Conservation (phyloP, 139 green algal genomes). For the Haematococcus sp. region DNA sequence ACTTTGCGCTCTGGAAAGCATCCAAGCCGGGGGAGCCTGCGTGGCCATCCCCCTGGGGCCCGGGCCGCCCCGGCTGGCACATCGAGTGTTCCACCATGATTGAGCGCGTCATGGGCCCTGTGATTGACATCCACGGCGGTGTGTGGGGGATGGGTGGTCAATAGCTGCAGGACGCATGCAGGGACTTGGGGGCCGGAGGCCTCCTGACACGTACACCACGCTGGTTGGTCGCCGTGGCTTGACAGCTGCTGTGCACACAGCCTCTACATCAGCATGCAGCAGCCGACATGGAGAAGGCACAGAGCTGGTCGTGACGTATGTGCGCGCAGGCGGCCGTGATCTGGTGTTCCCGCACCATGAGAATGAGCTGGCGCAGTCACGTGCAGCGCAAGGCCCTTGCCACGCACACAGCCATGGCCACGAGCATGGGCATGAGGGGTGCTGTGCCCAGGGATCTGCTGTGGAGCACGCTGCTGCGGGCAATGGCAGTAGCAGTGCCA, state of each 20-base stretch:
- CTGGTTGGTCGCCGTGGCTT: too few species aligned
- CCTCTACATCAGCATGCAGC: too few species aligned
- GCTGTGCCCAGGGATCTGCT: background rate
- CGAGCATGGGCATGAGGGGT: too few species aligned
- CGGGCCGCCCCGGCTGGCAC: slow-evolving; percentile 84
- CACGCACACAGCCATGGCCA: background rate
- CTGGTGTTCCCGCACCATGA: slow-evolving; percentile 97
- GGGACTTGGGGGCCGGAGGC: background rate
- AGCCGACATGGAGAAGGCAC: background rate
- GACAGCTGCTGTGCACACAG: too few species aligned
- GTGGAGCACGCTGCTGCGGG: background rate
- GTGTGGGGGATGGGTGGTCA: slow-evolving; percentile 18
- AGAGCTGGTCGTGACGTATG: background rate
- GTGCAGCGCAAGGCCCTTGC: slow-evolving; percentile 28
- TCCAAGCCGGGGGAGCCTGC: slow-evolving; percentile 88
- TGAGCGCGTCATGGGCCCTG: slow-evolving; percentile 59
- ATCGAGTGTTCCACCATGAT: slow-evolving; percentile 98
- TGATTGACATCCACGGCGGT: slow-evolving; percentile 93
- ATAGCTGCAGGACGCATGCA: background rate
- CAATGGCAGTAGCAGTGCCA: background rate
- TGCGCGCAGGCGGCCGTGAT: slow-evolving; percentile 48
- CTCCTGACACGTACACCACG: too few species aligned
- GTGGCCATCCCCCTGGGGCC: slow-evolving; percentile 93
- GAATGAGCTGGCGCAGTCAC: slow-evolving; percentile 93
- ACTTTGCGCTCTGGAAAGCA: slow-evolving; percentile 98